A percentile compares a stretch with the other conserved stretches of the same genome.
These are phyloP conservation scores for Zygosaccharomyces rouxii DNA, from an alignment of 805 yeast genomes.

Conservation along the genomic window DNA sequence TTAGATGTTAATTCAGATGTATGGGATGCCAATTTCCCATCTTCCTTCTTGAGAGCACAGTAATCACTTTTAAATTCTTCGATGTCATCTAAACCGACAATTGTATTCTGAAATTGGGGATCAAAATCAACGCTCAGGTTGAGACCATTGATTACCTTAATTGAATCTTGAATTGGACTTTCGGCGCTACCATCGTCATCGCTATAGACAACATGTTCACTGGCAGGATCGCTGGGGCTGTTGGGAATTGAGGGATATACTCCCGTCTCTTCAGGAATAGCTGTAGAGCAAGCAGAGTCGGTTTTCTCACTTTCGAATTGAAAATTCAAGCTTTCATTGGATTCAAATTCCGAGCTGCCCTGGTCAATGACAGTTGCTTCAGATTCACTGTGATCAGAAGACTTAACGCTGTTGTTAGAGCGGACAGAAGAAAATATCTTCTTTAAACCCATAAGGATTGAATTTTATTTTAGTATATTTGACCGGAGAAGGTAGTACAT, in stretches of 20 bases:
- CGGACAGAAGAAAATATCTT: not conserved
- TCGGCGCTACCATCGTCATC: not conserved
- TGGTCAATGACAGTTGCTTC: not conserved
- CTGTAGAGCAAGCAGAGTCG: not conserved
- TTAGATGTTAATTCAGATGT: not conserved
- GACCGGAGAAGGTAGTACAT: not conserved
- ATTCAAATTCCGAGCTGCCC: not conserved
- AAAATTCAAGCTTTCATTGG: not conserved
- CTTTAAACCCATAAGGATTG: not conserved
- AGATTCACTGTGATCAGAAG: not conserved
- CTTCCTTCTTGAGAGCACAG: not conserved
- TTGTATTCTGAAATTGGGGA: not conserved
- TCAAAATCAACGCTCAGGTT: not conserved
- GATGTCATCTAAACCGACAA: not conserved
- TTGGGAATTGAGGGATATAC: not conserved
- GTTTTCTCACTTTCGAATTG: not conserved
- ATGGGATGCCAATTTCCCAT: not conserved
- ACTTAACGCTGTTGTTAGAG: not conserved
- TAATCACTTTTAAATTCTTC: not conserved
- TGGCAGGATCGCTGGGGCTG: not conserved
- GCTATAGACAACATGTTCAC: not conserved
- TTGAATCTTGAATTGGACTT: not conserved
- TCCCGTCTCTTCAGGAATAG: not conserved
- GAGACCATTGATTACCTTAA: not conserved
- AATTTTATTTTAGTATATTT: not conserved